These are phyloP conservation scores for Murraya paniculata DNA, from an alignment of 345 rosid species.

Conservation along the genomic window DNA sequence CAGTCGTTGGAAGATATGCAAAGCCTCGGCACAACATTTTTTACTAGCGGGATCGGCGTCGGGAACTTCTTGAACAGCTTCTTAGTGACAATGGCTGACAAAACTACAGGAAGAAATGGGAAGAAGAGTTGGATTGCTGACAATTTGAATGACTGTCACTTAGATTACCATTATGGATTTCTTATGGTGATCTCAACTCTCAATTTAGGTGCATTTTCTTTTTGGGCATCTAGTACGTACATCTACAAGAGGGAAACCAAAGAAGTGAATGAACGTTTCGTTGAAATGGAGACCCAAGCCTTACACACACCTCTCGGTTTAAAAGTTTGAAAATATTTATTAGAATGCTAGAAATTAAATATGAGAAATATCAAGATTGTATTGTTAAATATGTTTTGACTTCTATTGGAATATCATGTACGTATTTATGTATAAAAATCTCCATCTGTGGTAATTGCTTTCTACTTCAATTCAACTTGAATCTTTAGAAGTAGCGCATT, in stretches of 20 bases:
- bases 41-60: conserved; percentile 77
- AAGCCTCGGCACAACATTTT: conserved; percentile 84
- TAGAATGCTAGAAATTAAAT: neutral
- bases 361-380: neutral
- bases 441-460: too few relatives aligned
- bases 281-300: conserved; percentile 45
- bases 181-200: conserved; percentile 53
- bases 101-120: conserved; percentile 42
- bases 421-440: too few relatives aligned
- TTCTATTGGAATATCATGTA: too few relatives aligned
- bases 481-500: too few relatives aligned
- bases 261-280: conserved; percentile 33
- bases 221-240: conserved; percentile 64
- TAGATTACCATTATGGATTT: conserved; percentile 86
- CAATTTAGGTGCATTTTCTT: conserved; percentile 53
- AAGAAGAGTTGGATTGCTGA: conserved; percentile 82
- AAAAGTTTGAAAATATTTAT: conserved; percentile 32
- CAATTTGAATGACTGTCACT: conserved; percentile 66
- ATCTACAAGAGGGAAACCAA: conserved; percentile 63
- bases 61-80: conserved; percentile 84
- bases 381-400: too few relatives aligned
- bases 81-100: conserved; percentile 67
- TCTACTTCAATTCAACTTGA: too few relatives aligned
- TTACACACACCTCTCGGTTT: conserved; percentile 49
- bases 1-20: conserved; percentile 87